Base-by-base conservation (phyloP, 176 grass and related monocot genomes). In the Canna indica region DNA sequence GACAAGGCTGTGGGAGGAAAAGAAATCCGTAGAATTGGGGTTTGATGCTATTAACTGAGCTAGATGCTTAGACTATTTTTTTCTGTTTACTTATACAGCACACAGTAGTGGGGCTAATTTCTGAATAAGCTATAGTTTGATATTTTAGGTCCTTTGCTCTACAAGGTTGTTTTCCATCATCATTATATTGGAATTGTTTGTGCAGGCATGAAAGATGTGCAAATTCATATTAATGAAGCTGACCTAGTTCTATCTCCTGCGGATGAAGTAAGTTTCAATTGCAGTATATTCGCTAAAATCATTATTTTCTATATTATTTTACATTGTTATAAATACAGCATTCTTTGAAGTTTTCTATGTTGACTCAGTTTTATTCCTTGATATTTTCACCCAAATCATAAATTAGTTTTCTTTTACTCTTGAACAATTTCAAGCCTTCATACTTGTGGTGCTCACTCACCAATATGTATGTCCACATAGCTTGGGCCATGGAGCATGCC, bases 181-280 rank as follows among this genome's bases (percentile, higher is more conserved):
- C 12, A 38, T 66, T n/a, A 66, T 66, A n/a, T 91, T 47, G 78
- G 88, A 89, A 73, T 34, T 52, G 29, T 69, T 45, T 77, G 56
- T 78, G 68, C 76, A 96, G 86, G 88, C 77, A 74, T 89, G 50
- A 91, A 87, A 86, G 86, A 91, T 76, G 32, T 96, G 5, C 54
- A 25, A 56, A n/a, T 96, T 75, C 81, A 72, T 48, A 85, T 96
- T n/a, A 73, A 87, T 24, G 71, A 85, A 62, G 24, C 73, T 72
- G 86, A 91, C 64, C 66, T 96, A 48, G 44, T 52, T 39, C 85
- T 58, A 57, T 76, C 85, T 8, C 74, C 83, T 64, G 68, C 77
- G 36, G 88, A 96, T 74, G 81, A 96, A 83, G 92, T 91, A 81
- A 67, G 78, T 70, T 22, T 77, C 28, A 68, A 20, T 41, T 62